These are phyloP conservation scores for Astraeus odoratus DNA, from an alignment of 768 basidiomycete genomes.

Conservation along the genomic window DNA sequence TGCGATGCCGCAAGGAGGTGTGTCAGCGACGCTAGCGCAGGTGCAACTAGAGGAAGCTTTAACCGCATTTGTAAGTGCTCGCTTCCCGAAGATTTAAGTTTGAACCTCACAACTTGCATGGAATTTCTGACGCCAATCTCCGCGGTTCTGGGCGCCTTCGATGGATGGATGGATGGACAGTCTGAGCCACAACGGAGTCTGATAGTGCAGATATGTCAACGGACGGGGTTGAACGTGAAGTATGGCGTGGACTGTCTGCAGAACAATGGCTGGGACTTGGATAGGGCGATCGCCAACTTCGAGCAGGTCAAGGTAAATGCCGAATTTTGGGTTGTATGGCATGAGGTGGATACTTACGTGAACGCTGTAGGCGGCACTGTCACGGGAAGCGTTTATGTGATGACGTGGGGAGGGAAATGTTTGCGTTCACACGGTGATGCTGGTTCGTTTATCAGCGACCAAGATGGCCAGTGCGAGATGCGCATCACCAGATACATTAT, in stretches of 20 bases:
- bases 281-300: constrained; percentile 77
- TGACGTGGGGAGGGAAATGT: neutral
- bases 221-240: constrained; percentile 72
- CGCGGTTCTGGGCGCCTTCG: constrained; percentile 5
- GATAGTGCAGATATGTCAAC: constrained; percentile 61
- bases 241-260: constrained; percentile 82
- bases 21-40: constrained; percentile 26
- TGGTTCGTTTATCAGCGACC: neutral
- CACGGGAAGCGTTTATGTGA: constrained; percentile 51
- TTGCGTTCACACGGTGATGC: constrained; percentile 10
- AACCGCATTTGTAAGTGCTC: constrained; percentile 46
- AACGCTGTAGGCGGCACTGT: constrained; percentile 36
- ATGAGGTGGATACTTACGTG: constrained; percentile 21
- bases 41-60: constrained; percentile 45
- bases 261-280: constrained; percentile 80
- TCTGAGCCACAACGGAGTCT: constrained; percentile 64
- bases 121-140: constrained; percentile 6
- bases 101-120: constrained; percentile 8
- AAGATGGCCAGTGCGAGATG: no score
- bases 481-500: no score
- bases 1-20: constrained; percentile 20
- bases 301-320: constrained; percentile 74
- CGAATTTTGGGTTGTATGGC: neutral
- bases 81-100: constrained; percentile 8
- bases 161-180: constrained; percentile 34